Conservation (phyloP, 352 stramenopile genomes). For the Peronospora belbahrii region DNA sequence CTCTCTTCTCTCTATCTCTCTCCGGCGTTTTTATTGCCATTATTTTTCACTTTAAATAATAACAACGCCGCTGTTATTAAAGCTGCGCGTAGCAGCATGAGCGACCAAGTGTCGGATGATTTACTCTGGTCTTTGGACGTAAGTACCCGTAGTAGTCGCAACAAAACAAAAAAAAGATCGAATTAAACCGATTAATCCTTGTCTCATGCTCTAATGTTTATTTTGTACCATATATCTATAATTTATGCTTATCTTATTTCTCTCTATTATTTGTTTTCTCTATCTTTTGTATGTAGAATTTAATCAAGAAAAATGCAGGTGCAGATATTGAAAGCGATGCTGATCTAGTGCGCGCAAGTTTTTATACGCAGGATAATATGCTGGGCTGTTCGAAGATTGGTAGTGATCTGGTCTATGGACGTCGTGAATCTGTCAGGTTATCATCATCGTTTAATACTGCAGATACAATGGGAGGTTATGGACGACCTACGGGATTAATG, state of each 20-base stretch:
- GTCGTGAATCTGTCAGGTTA: constrained; percentile 19
- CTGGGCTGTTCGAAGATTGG: constrained; percentile 30
- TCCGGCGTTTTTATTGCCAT: constrained; percentile 1
- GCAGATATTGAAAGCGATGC: constrained; percentile 23
- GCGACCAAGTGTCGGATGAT: constrained; percentile 58
- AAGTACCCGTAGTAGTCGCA: constrained; percentile 4
- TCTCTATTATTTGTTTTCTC: too few species aligned
- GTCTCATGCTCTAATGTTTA: background rate
- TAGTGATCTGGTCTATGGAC: constrained; percentile 43
- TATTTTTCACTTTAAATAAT: background rate
- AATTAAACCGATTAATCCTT: background rate
- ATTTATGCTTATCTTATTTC: too few species aligned
- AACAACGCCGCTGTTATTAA: constrained; percentile 1
- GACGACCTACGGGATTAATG: constrained; percentile 25
- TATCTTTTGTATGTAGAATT: constrained; percentile 20
- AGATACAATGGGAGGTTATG: constrained; percentile 16
- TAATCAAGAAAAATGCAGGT: constrained; percentile 36
- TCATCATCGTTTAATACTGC: constrained; percentile 1
- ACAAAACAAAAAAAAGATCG: too few species aligned
- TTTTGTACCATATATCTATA: constrained; percentile 3
- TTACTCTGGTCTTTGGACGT: constrained; percentile 67
- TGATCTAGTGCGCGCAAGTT: constrained; percentile 33
- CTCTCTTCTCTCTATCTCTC: background rate
- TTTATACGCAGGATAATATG: constrained; percentile 37
- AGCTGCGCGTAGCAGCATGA: constrained; percentile 20